phyloP scores from a whole-genome alignment of 2,329 filamentous ascomycete species.

The Aspergillus pseudonomiae region DNA sequence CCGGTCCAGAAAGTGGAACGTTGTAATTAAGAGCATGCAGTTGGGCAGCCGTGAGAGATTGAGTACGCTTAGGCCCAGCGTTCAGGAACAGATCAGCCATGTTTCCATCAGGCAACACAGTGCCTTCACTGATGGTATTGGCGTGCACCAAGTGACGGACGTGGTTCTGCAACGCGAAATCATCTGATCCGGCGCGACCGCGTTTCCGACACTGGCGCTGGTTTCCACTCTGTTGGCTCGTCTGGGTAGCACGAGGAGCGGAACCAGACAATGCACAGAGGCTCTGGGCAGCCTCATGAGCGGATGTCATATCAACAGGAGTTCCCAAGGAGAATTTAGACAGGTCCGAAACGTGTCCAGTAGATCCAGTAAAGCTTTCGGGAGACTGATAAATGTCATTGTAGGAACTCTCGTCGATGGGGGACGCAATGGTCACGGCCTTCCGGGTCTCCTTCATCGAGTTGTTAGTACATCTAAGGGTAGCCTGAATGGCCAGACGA shows the following conservation, averaged over 20 bases:
- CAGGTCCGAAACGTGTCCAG: constrained; percentile 36
- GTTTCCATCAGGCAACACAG: constrained; percentile 36
- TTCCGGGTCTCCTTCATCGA: constrained; percentile 42
- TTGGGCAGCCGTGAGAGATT: constrained; percentile 18
- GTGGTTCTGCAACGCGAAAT: constrained; percentile 40
- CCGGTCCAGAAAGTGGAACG: constrained; percentile 36
- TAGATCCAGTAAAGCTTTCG: constrained; percentile 30
- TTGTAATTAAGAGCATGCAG: constrained; percentile 26
- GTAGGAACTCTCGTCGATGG: constrained; percentile 41
- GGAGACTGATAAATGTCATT: constrained; percentile 40
- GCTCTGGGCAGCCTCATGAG: constrained; percentile 45
- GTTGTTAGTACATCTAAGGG: constrained; percentile 43
- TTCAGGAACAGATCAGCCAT: constrained; percentile 37
- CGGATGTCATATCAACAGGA: constrained; percentile 29
- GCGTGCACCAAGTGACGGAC: constrained; percentile 42
- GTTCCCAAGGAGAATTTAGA: constrained; percentile 39
- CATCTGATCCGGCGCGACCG: constrained; percentile 44
- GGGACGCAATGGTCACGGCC: constrained; percentile 39
- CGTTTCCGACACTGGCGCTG: constrained; percentile 41
- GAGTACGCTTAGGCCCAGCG: constrained; percentile 22
- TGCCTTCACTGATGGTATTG: constrained; percentile 27
- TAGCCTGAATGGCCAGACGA: constrained; percentile 44
- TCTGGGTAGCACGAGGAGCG: constrained; percentile 23
- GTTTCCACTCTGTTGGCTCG: constrained; percentile 12
- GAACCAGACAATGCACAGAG: constrained; percentile 45